Percentiles rank a stretch among this genome's conserved stretches.
Conservation (phyloP, 495 filamentous ascomycete genomes). For the Terfezia boudieri region DNA sequence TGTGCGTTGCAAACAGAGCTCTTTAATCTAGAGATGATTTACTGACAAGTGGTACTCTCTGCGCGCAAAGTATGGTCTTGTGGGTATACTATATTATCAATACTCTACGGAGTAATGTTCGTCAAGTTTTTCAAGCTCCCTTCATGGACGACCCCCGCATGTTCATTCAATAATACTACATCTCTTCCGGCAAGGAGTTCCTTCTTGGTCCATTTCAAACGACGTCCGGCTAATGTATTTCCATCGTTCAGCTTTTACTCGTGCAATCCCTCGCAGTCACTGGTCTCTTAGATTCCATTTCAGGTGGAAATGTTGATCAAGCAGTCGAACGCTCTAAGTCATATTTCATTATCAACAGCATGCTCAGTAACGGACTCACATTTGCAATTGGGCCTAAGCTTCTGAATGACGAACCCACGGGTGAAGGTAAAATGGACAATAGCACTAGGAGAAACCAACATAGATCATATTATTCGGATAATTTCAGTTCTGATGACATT, state of each 20-base stretch:
- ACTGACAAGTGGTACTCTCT: too few species aligned
- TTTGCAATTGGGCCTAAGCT: conserved; percentile 44
- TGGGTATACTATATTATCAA: conserved; percentile 32
- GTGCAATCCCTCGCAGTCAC: conserved; percentile 1
- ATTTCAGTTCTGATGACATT: too few species aligned
- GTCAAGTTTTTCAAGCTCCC: conserved; percentile 34
- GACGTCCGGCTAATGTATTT: conserved; percentile 38
- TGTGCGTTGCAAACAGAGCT: too few species aligned
- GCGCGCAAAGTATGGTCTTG: conserved; percentile 30
- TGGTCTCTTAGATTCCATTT: background rate
- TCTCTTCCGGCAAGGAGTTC: conserved; percentile 28
- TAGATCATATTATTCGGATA: too few species aligned
- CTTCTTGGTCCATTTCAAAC: conserved; percentile 32
- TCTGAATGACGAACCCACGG: conserved; percentile 23
- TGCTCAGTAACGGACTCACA: conserved; percentile 37
- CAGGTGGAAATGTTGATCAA: background rate
- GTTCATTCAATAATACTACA: conserved; percentile 60
- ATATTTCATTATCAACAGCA: conserved; percentile 46
- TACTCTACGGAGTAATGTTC: conserved; percentile 26
- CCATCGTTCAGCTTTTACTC: conserved; percentile 33
- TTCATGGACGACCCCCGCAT: conserved; percentile 40
- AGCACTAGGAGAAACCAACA: too few species aligned
- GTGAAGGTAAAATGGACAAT: conserved; percentile 5
- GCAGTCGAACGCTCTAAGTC: conserved; percentile 43
- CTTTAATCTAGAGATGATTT: too few species aligned